Conservation (phyloP, 352 stramenopile genomes). For the Globisporangium iwayamae region DNA sequence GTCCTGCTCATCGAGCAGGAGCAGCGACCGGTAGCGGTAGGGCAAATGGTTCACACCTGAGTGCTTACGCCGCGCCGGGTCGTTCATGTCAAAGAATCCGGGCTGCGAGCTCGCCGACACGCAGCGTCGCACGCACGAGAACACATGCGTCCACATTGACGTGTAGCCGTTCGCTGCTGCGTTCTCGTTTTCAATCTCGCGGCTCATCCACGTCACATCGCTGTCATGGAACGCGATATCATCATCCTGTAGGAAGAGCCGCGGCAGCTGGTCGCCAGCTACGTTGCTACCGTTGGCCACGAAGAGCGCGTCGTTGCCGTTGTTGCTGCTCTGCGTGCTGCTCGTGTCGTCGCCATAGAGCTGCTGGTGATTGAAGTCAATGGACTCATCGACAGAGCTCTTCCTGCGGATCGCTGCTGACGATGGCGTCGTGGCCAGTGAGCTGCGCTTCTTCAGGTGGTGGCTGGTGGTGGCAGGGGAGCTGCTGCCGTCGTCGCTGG, state of each 20-base stretch:
- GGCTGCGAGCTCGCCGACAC: conserved; percentile 18
- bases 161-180: background rate
- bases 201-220: conserved; percentile 5
- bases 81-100: conserved; percentile 29
- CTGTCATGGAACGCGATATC: conserved; percentile 1
- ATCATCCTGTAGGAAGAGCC: background rate
- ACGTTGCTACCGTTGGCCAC: background rate
- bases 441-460: conserved; percentile 9
- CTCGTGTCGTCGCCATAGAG: conserved; percentile 8
- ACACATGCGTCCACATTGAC: conserved; percentile 14
- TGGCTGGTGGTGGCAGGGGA: background rate
- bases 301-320: background rate
- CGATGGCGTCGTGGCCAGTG: background rate
- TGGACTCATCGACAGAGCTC: background rate
- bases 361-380: background rate
- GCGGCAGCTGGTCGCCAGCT: conserved; percentile 1
- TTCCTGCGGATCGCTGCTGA: background rate
- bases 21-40: conserved; percentile 17
- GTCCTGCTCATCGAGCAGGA: conserved; percentile 8
- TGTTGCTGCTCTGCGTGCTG: conserved; percentile 5
- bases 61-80: conserved; percentile 30
- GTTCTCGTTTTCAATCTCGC: background rate
- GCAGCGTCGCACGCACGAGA: conserved; percentile 16
- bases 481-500: background rate
- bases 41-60: conserved; percentile 23